Conservation (phyloP, 2,329 filamentous ascomycete species). For the Stachybotrys chartarum region DNA sequence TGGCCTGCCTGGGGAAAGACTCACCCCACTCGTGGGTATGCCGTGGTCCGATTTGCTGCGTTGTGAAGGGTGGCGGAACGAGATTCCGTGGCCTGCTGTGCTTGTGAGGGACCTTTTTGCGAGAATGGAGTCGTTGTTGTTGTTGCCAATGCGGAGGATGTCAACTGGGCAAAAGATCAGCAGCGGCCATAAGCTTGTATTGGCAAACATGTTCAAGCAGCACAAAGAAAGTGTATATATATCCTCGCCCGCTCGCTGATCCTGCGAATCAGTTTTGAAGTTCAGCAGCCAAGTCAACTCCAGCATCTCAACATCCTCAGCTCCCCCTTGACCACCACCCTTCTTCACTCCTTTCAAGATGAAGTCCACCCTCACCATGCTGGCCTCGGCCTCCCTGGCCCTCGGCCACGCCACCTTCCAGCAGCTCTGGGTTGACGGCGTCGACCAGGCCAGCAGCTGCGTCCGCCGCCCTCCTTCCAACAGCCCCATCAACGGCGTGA, state of each 20-base stretch:
- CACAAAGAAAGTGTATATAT: background rate
- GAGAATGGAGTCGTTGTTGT: background rate
- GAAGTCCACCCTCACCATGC: background rate
- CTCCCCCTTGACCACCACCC: background rate
- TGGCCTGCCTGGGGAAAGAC: background rate
- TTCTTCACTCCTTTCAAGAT: background rate
- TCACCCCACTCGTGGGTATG: background rate
- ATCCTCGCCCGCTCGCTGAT: background rate
- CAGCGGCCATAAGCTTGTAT: background rate
- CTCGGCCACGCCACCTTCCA: conserved; percentile 1
- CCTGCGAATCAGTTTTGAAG: background rate
- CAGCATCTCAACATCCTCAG: background rate
- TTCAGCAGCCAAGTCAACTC: background rate
- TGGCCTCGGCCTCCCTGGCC: background rate
- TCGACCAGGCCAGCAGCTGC: background rate
- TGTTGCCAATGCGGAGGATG: background rate
- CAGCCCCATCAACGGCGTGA: background rate
- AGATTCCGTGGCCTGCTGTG: background rate
- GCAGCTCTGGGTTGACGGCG: conserved; percentile 1
- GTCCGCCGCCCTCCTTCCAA: background rate
- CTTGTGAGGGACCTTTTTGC: background rate
- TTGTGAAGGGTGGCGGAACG: background rate
- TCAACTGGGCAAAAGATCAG: background rate
- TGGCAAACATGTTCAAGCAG: background rate
- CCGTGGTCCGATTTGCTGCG: background rate